A percentile compares a stretch with the other conserved stretches of the same genome.
phyloP scores from a whole-genome alignment of 805 yeast genomes.

The Yarrowia bubula region DNA sequence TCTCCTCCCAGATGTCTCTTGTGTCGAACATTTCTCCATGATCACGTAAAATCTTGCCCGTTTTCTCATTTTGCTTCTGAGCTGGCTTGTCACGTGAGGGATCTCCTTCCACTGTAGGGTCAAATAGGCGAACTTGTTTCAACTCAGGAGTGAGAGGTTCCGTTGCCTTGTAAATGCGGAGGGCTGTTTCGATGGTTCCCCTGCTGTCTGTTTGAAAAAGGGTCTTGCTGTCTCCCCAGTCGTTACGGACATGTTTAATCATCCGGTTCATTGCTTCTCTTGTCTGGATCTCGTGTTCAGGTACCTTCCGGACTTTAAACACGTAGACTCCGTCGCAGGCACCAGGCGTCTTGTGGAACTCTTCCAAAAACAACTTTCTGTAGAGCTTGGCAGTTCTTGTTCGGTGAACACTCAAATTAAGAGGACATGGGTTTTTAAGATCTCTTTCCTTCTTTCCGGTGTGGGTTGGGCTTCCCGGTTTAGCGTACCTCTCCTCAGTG shows the following conservation, averaged over 20 bases:
- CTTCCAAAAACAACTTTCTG: not conserved
- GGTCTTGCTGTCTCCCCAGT: not conserved
- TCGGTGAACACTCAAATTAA: not conserved
- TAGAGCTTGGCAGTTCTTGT: not conserved
- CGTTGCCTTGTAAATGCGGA: not conserved
- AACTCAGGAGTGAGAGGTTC: not conserved
- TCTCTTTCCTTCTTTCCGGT: not conserved
- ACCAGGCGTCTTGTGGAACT: constrained; percentile 3
- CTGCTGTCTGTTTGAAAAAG: not conserved
- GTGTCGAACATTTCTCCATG: too few species aligned
- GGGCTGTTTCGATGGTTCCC: not conserved
- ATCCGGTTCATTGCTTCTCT: not conserved
- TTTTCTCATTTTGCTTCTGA: too few species aligned
- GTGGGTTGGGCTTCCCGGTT: not conserved
- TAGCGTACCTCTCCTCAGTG: not conserved
- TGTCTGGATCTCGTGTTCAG: not conserved
- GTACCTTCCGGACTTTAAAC: not conserved
- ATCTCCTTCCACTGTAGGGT: not conserved
- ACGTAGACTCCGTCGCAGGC: constrained; percentile 19
- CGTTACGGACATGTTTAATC: not conserved
- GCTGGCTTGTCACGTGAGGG: too few species aligned
- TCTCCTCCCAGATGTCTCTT: too few species aligned
- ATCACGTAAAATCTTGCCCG: too few species aligned
- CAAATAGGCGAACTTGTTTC: not conserved
- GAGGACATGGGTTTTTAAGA: not conserved